phyloP scores from a whole-genome alignment of 768 basidiomycete species.

The Russula dissimulans region DNA sequence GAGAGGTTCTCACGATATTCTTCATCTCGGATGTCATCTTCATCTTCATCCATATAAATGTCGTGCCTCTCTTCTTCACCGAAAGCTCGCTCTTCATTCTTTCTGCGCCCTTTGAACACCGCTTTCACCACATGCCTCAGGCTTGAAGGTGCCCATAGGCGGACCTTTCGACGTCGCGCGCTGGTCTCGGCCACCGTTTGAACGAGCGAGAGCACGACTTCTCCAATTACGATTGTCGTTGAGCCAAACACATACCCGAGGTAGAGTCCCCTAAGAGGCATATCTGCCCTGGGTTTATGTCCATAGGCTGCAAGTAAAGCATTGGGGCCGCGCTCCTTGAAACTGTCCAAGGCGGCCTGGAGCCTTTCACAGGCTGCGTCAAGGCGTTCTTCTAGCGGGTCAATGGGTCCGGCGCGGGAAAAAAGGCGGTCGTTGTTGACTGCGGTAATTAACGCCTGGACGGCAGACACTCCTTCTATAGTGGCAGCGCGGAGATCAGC shows the following conservation, averaged over 20 bases:
- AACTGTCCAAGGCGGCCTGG: slow-evolving; percentile 24
- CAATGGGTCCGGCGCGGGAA: slow-evolving; percentile 9
- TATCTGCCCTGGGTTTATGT: not conserved
- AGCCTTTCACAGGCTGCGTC: slow-evolving; percentile 24
- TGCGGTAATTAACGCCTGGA: slow-evolving; percentile 23
- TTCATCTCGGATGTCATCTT: slow-evolving; percentile 20
- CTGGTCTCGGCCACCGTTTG: slow-evolving; percentile 31
- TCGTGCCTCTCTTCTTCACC: slow-evolving; percentile 26
- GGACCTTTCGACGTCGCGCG: slow-evolving; percentile 29
- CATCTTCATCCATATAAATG: slow-evolving; percentile 22
- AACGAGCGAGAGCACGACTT: slow-evolving; percentile 32
- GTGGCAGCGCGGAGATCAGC: slow-evolving; percentile 29
- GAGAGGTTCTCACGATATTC: slow-evolving; percentile 14
- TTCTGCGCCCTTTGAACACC: slow-evolving; percentile 21
- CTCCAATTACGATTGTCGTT: slow-evolving; percentile 32
- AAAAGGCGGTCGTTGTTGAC: slow-evolving; percentile 31
- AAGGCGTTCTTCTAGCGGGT: slow-evolving; percentile 21
- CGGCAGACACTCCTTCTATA: slow-evolving; percentile 23
- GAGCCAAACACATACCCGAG: slow-evolving; percentile 42
- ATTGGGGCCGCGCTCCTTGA: slow-evolving; percentile 27
- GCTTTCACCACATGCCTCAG: slow-evolving; percentile 28
- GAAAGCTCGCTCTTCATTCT: slow-evolving; percentile 21
- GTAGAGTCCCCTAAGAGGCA: slow-evolving; percentile 37
- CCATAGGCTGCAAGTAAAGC: slow-evolving; percentile 25
- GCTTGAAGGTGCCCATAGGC: slow-evolving; percentile 44